Conservation (phyloP, 1,284 basidiomycete species). For the Lentinula novae-zelandiae region DNA sequence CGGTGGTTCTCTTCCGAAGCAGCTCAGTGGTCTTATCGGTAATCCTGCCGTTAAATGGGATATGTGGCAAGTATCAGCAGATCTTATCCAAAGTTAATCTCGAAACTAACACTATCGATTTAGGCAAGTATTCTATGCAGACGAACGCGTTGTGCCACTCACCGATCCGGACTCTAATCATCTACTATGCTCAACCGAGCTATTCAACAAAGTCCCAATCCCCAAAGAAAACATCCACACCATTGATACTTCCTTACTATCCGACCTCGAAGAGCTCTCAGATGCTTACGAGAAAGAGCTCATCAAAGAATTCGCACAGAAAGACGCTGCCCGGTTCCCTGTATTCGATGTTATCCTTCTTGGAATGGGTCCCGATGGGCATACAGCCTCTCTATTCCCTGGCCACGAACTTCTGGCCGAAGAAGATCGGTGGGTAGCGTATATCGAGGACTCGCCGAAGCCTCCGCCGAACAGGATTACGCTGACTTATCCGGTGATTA, state of each 20-base stretch:
- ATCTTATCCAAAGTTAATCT: background rate
- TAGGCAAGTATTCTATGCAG: constrained; percentile 98
- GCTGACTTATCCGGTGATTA: constrained; percentile 88
- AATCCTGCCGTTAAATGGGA: constrained; percentile 87
- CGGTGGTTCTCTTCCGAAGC: constrained; percentile 89
- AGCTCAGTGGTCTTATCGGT: constrained; percentile 72
- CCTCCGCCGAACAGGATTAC: constrained; percentile 90
- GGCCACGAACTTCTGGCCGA: constrained; percentile 84
- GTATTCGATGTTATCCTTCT: constrained; percentile 93
- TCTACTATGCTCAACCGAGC: constrained; percentile 66
- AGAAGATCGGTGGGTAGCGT: constrained; percentile 91
- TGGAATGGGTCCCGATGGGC: constrained; percentile 93
- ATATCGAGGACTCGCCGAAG: constrained; percentile 91
- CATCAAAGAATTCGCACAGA: constrained; percentile 86
- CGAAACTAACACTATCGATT: constrained; percentile 9
- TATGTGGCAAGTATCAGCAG: constrained; percentile 69
- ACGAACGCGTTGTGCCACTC: constrained; percentile 94
- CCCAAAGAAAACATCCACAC: constrained; percentile 79
- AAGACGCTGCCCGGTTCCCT: constrained; percentile 90
- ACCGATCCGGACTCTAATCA: constrained; percentile 94
- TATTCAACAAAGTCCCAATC: constrained; percentile 87
- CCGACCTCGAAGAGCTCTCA: constrained; percentile 84
- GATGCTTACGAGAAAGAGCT: constrained; percentile 95
- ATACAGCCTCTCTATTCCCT: constrained; percentile 96
- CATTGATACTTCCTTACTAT: constrained; percentile 70